A percentile compares a stretch with the other conserved stretches of the same genome.
Evolutionary conservation across 148 eudicot species (phyloP).

Genomic region (Pouteria glomerata): DNA sequence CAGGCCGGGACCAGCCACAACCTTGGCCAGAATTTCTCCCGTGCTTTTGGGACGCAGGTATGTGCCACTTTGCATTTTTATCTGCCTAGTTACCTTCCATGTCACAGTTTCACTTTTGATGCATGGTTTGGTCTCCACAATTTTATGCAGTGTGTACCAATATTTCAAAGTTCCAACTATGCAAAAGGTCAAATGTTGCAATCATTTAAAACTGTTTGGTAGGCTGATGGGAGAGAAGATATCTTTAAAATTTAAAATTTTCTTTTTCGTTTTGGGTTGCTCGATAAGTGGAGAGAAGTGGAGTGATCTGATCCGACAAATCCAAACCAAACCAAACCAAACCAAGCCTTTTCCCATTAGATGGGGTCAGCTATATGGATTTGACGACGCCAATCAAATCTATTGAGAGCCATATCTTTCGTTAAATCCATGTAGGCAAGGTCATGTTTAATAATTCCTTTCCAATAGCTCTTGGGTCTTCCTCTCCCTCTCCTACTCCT

Average conservation of each 20-base stretch:
- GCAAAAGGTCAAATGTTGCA: neutral
- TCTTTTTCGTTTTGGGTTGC: too few relatives aligned
- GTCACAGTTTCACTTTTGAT: neutral
- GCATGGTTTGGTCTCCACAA: neutral
- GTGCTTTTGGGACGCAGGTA: conserved; percentile 97
- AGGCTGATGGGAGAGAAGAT: neutral
- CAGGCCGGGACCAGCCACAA: conserved; percentile 99
- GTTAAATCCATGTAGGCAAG: too few relatives aligned
- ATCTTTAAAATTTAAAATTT: neutral
- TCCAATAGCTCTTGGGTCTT: too few relatives aligned
- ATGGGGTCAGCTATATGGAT: too few relatives aligned
- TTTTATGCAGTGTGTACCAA: neutral
- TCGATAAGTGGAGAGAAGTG: neutral
- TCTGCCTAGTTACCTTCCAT: neutral
- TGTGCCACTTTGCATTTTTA: neutral
- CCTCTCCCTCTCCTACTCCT: too few relatives aligned
- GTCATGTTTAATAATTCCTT: too few relatives aligned
- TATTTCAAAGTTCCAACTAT: neutral
- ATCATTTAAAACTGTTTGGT: neutral
- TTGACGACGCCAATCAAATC: too few relatives aligned
- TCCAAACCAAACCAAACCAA: too few relatives aligned
- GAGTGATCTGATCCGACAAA: neutral
- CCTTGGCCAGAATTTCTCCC: conserved; percentile 97
- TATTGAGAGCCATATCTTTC: too few relatives aligned
- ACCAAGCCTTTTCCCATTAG: too few relatives aligned